These are phyloP conservation scores for Amanita jacksonii DNA, from an alignment of 768 basidiomycete species.

Conservation along the genomic window DNA sequence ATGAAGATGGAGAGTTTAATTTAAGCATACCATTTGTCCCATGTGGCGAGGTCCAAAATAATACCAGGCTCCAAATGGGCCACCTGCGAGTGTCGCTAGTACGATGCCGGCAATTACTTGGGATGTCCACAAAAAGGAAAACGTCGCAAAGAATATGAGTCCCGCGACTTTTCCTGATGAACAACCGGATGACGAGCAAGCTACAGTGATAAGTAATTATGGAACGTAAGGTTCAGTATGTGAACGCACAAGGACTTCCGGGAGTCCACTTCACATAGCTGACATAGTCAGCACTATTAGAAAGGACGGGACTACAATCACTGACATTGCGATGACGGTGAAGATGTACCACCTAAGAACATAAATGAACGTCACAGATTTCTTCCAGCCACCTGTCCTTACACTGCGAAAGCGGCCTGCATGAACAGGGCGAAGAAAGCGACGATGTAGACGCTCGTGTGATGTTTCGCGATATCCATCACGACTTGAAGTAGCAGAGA, in stretches of 20 bases:
- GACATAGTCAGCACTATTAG: neutral
- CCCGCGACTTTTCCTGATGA: slow-evolving; percentile 72
- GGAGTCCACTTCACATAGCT: slow-evolving; percentile 68
- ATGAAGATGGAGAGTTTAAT: neutral
- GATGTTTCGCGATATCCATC: slow-evolving; percentile 80
- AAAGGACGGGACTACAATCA: neutral
- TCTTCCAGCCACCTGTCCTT: slow-evolving; percentile 17
- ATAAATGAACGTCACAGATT: slow-evolving; percentile 3
- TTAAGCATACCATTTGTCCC: slow-evolving; percentile 46
- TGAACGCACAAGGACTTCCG: slow-evolving; percentile 51
- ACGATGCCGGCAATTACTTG: slow-evolving; percentile 76
- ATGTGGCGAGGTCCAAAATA: slow-evolving; percentile 70
- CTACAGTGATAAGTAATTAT: slow-evolving; percentile 27
- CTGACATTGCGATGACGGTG: slow-evolving; percentile 44
- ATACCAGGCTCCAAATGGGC: slow-evolving; percentile 72
- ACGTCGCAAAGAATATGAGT: slow-evolving; percentile 66
- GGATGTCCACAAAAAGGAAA: slow-evolving; percentile 82
- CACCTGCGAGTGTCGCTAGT: slow-evolving; percentile 72
- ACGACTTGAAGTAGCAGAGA: slow-evolving; percentile 72
- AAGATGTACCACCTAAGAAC: slow-evolving; percentile 62
- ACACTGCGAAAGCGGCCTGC: slow-evolving; percentile 65
- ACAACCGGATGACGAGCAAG: slow-evolving; percentile 35
- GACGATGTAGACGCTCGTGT: slow-evolving; percentile 71
- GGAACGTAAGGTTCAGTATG: neutral
- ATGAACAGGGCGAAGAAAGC: slow-evolving; percentile 61